Evolutionary conservation across 768 basidiomycete genomes (phyloP).

Genomic region (Phylloporus sp.): DNA sequence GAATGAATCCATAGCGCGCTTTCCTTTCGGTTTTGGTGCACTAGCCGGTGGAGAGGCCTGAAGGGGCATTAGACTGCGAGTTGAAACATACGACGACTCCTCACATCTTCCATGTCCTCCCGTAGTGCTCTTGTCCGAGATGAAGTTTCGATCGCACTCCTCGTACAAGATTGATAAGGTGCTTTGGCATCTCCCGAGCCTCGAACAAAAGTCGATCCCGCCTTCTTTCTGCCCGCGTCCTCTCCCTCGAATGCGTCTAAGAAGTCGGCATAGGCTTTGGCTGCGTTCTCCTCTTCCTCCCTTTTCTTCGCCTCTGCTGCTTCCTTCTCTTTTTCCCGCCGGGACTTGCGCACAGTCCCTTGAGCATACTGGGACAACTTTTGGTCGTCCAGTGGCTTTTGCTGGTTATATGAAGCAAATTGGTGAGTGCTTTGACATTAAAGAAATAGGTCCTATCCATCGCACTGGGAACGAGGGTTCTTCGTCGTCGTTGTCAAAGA

Average conservation of each 20-base stretch:
- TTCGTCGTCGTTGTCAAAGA: constrained; percentile 83
- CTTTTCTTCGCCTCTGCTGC: constrained; percentile 84
- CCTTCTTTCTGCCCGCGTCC: constrained; percentile 44
- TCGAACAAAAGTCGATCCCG: constrained; percentile 57
- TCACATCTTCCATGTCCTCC: constrained; percentile 31
- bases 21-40: constrained; percentile 79
- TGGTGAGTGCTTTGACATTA: constrained; percentile 53
- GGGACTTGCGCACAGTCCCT: constrained; percentile 84
- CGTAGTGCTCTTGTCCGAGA: constrained; percentile 30
- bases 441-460: constrained; percentile 67
- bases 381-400: constrained; percentile 79
- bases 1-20: constrained; percentile 93
- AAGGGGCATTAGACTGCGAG: constrained; percentile 5
- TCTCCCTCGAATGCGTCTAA: constrained; percentile 80
- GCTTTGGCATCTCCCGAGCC: constrained; percentile 40
- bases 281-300: constrained; percentile 78
- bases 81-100: constrained; percentile 15
- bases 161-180: constrained; percentile 41
- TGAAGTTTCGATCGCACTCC: constrained; percentile 24
- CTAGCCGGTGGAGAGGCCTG: constrained; percentile 55
- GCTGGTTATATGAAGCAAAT: constrained; percentile 54
- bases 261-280: constrained; percentile 78
- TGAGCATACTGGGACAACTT: constrained; percentile 83
- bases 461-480: constrained; percentile 88
- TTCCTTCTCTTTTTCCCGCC: constrained; percentile 88